phyloP scores from a whole-genome alignment of 441 rosid species.

The Bocquillonia castaneifolia region DNA sequence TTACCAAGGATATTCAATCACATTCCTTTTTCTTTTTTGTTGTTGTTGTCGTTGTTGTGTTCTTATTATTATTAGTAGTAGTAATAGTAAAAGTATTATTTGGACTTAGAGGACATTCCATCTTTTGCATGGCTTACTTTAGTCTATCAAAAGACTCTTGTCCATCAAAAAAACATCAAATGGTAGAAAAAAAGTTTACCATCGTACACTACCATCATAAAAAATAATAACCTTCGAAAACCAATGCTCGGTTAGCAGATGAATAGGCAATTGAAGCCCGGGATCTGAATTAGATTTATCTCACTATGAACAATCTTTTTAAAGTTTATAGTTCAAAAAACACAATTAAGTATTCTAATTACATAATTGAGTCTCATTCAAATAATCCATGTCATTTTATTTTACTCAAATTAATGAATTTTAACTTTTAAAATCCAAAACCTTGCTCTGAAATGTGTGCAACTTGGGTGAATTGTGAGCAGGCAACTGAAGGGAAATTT shows the following conservation, averaged over 20 bases:
- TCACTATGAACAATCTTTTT: neutral
- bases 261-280: neutral
- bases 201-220: neutral
- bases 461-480: neutral
- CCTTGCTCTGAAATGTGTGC: neutral
- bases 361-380: neutral
- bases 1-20: neutral
- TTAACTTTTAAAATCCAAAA: neutral
- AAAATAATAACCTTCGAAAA: neutral
- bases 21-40: neutral
- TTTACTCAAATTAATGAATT: neutral
- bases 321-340: neutral
- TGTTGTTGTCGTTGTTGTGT: no score
- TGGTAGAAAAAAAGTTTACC: neutral
- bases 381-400: neutral
- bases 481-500: neutral
- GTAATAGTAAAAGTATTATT: no score
- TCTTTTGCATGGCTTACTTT: no score
- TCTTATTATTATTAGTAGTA: no score
- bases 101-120: no score
- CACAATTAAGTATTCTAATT: neutral
- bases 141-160: neutral
- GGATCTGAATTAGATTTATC: neutral
- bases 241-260: neutral
- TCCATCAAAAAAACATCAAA: conserved; percentile 3